A percentile compares a stretch with the other conserved stretches of the same genome.
Conservation (phyloP, 225 moss, liverwort and hornwort species). For the Bryum argenteum region DNA sequence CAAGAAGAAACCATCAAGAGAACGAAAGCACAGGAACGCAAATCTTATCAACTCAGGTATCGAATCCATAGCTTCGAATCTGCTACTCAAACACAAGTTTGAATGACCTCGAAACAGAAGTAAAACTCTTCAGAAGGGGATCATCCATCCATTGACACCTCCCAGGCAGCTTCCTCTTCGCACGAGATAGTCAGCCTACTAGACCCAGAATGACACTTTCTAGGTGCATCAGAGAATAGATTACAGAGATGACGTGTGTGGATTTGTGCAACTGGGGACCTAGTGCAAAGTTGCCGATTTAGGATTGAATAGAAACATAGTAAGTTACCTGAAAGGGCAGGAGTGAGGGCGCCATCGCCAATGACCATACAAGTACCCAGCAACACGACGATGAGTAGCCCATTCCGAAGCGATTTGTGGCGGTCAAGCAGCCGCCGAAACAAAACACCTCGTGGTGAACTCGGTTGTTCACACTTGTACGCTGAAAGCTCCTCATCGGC, state of each 20-base stretch:
- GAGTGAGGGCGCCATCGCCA: conserved; percentile 91
- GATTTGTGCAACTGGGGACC: background rate
- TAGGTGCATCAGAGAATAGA: background rate
- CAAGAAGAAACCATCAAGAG: no score
- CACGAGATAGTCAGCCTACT: background rate
- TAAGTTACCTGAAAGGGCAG: conserved; percentile 76
- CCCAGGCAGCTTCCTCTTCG: background rate
- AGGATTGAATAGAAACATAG: background rate
- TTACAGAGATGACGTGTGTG: background rate
- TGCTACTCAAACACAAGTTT: no score
- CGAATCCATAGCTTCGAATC: no score
- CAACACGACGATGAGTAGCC: conserved; percentile 71
- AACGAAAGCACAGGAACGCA: no score
- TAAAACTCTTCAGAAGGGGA: no score
- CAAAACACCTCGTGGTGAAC: conserved; percentile 47
- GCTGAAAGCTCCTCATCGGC: conserved; percentile 82
- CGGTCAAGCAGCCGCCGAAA: conserved; percentile 64
- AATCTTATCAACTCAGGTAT: no score
- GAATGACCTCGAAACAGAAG: no score
- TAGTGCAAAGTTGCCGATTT: background rate
- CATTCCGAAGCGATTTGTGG: conserved; percentile 51
- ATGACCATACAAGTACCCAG: conserved; percentile 90
- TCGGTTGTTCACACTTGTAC: conserved; percentile 63
- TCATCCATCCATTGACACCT: no score
- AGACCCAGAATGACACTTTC: background rate